phyloP scores from a whole-genome alignment of 2,329 filamentous ascomycete species.

The Aureobasidium leucospermi region DNA sequence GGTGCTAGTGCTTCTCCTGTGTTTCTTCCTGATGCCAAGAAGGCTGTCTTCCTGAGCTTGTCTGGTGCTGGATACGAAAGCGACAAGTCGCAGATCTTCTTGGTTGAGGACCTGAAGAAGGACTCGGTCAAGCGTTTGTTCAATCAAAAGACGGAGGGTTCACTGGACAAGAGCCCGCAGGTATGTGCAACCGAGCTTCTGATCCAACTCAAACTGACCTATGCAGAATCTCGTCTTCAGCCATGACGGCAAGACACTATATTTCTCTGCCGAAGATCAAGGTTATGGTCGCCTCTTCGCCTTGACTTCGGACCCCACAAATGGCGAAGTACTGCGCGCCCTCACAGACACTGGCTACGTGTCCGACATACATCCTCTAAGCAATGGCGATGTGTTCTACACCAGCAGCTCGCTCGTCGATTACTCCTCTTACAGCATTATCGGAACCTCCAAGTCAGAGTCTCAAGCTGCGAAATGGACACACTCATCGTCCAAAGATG shows the following conservation, averaged over 20 bases:
- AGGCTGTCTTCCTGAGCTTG: constrained; percentile 75
- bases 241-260: constrained; percentile 52
- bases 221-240: constrained; percentile 40
- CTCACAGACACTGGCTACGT: constrained; percentile 51
- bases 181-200: constrained; percentile 21
- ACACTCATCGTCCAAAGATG: constrained; percentile 55
- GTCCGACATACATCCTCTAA: constrained; percentile 45
- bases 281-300: constrained; percentile 57
- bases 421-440: constrained; percentile 60
- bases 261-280: constrained; percentile 65
- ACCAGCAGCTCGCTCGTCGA: constrained; percentile 64
- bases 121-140: constrained; percentile 52
- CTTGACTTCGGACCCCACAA: constrained; percentile 40
- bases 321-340: constrained; percentile 35
- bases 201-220: not conserved
- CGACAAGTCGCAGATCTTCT: constrained; percentile 63
- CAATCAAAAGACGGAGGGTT: constrained; percentile 51
- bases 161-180: constrained; percentile 55
- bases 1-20: constrained; percentile 61
- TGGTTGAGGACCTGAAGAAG: constrained; percentile 55
- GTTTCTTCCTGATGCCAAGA: constrained; percentile 66
- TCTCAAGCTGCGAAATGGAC: constrained; percentile 24
- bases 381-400: constrained; percentile 50
- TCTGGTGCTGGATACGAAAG: constrained; percentile 68
- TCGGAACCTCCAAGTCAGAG: constrained; percentile 41